These are phyloP conservation scores for Trichoderma sp. DNA, from an alignment of 2,329 filamentous ascomycete genomes.

Conservation along the genomic window DNA sequence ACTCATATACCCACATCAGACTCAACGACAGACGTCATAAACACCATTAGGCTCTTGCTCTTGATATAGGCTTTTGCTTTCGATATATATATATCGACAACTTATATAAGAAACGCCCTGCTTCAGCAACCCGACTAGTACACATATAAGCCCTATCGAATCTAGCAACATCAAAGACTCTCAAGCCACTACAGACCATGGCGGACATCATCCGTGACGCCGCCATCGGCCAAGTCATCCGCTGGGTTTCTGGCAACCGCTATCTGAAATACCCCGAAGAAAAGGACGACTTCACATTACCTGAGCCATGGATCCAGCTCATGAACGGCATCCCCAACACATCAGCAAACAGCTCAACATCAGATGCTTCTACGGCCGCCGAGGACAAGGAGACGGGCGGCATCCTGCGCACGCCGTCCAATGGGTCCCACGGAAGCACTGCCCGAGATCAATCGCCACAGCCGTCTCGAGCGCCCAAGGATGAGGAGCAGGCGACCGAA, in stretches of 20 bases:
- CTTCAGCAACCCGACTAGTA: background rate
- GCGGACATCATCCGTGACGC: conserved; percentile 53
- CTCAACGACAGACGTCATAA: background rate
- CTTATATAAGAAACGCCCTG: background rate
- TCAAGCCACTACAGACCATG: conserved; percentile 27
- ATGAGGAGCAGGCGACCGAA: conserved; percentile 23
- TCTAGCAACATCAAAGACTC: background rate
- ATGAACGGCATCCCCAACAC: conserved; percentile 34
- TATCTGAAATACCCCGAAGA: conserved; percentile 63
- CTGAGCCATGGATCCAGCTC: conserved; percentile 43
- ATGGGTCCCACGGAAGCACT: conserved; percentile 22
- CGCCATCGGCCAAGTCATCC: conserved; percentile 59
- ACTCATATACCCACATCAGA: background rate
- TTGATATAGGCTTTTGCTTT: background rate
- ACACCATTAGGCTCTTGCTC: background rate
- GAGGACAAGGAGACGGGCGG: conserved; percentile 27
- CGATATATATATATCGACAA: background rate
- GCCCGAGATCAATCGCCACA: conserved; percentile 3
- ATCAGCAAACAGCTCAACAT: conserved; percentile 27
- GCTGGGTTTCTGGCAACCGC: conserved; percentile 54
- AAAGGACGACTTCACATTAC: conserved; percentile 54
- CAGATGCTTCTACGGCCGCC: conserved; percentile 31
- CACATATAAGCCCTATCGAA: background rate
- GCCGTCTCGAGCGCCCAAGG: background rate
- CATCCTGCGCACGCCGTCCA: background rate